Base-by-base conservation (phyloP, 2,329 filamentous ascomycete genomes). In the Talaromyces sp. region DNA sequence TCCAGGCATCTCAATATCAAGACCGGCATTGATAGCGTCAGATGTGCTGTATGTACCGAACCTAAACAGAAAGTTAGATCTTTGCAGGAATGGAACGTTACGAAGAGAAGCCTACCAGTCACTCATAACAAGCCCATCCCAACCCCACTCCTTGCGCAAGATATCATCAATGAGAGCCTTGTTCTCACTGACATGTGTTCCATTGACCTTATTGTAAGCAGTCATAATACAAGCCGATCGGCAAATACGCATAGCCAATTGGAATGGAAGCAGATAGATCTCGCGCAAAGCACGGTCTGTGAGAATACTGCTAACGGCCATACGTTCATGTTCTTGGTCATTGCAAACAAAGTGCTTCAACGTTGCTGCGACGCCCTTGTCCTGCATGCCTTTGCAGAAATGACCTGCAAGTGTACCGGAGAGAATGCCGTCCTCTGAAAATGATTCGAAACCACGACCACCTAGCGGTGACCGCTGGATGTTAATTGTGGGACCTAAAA, bases 371-470 rank as follows among this genome's bases (percentile, higher is more conserved):
- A 94, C 82, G 1, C 87, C 86, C 55, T 85, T 86, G 20, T 86
- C 85, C 66, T 94, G 90, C 49, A 89, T 76, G 7, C 88, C 88
- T 43, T 83, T 85, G 65, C 90, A 86, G 56, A 89, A 89, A 54
- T 87, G 82, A 1, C 87, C 83, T 11, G 88, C 87, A 55, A 91
- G 75, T 57, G 86, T 88, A 29, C 89, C 89, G 0, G 89, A 90
- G 4, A 95, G 79, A 9, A 87, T 81, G 0, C 90, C 90, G 61
- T 94, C 90, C 70, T 94, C 90, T 0, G 88, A 91, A 69, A 91
- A 94, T 0, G 89, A 91, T 72, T 95, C 90, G 61, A 94, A 95
- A 58, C 91, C 91, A 54, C 90, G 82, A 16, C 90, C 90, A n/a
- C 90, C 90, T 0, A 94, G 79, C 0, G 90, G 90, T 45, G 89